Evolutionary conservation across 1,284 basidiomycete genomes (phyloP).

Genomic region (Papiliotrema flavescens): DNA sequence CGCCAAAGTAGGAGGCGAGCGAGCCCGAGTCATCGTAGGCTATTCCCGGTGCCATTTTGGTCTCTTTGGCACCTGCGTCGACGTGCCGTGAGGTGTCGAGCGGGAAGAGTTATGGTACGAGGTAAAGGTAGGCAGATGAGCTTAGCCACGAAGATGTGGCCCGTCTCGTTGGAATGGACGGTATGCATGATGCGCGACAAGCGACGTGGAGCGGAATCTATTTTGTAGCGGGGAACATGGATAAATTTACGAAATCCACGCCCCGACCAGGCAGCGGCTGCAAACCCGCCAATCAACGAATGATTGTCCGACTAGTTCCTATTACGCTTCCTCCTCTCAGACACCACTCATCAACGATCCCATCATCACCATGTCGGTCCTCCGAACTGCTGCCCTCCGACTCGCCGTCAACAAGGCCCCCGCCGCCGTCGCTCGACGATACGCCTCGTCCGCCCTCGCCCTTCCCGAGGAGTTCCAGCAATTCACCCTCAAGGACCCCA

Average conservation of each 20-base stretch:
- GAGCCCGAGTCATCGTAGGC: conserved; percentile 81
- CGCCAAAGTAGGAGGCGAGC: conserved; percentile 83
- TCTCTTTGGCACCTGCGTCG: not conserved
- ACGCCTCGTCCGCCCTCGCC: conserved; percentile 9
- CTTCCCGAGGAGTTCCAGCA: not conserved
- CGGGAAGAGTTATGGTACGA: not conserved
- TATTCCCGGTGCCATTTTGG: conserved; percentile 41
- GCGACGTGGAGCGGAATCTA: conserved; percentile 4
- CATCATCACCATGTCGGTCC: conserved; percentile 2
- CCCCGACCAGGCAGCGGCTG: too few relatives aligned
- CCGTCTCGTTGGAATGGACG: not conserved
- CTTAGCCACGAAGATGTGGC: not conserved
- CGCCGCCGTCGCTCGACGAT: conserved; percentile 11
- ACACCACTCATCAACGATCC: not conserved
- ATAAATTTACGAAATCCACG: not conserved
- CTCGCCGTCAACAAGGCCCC: conserved; percentile 14
- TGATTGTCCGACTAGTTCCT: not conserved
- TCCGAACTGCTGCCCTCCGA: conserved; percentile 6
- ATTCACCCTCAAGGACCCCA: not conserved
- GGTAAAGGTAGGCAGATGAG: not conserved
- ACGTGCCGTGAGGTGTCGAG: not conserved
- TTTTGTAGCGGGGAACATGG: not conserved
- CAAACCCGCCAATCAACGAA: not conserved
- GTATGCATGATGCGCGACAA: too few relatives aligned
- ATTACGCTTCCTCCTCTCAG: not conserved